These are phyloP conservation scores for Citeromyces hawaiiensis DNA, from an alignment of 1,139 yeast species.

Conservation along the genomic window DNA sequence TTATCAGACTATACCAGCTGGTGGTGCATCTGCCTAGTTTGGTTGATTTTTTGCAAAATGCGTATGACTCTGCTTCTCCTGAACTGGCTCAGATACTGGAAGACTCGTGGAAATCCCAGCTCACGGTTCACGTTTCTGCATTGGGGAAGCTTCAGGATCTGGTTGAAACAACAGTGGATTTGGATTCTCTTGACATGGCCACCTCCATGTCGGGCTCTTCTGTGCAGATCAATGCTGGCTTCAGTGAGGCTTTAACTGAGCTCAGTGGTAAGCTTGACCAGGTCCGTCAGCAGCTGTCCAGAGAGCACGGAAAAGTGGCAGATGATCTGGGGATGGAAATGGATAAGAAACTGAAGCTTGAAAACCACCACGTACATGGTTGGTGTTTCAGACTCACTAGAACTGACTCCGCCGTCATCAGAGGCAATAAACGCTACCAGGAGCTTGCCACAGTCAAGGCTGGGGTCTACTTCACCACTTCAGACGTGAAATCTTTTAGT, in stretches of 20 bases:
- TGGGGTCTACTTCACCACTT: too few relatives aligned
- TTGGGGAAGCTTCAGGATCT: constrained; percentile 66
- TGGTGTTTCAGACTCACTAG: constrained; percentile 92
- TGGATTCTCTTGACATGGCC: constrained; percentile 55
- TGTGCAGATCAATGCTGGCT: constrained; percentile 79
- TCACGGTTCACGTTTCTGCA: constrained; percentile 32
- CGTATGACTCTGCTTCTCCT: constrained; percentile 13
- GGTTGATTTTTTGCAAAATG: constrained; percentile 31
- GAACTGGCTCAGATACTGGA: constrained; percentile 23
- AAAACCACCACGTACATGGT: constrained; percentile 76
- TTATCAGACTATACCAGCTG: constrained; percentile 79
- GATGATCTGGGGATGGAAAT: constrained; percentile 70
- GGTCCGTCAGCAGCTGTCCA: constrained; percentile 40
- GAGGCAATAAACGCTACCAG: constrained; percentile 49
- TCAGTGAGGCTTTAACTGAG: constrained; percentile 60
- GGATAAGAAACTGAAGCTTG: constrained; percentile 80
- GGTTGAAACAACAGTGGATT: constrained; percentile 85
- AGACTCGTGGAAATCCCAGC: constrained; percentile 44
- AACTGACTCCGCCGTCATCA: constrained; percentile 68
- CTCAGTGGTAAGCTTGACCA: constrained; percentile 45
- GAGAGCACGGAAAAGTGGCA: constrained; percentile 50
- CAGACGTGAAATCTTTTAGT: too few relatives aligned
- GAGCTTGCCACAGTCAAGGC: constrained; percentile 90
- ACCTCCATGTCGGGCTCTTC: constrained; percentile 33
- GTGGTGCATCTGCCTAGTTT: constrained; percentile 60